Evolutionary conservation across 495 filamentous ascomycete species (phyloP), one percentile per base, ranked within the genome.

Genomic region (Trichoderma erinaceum): DNA sequence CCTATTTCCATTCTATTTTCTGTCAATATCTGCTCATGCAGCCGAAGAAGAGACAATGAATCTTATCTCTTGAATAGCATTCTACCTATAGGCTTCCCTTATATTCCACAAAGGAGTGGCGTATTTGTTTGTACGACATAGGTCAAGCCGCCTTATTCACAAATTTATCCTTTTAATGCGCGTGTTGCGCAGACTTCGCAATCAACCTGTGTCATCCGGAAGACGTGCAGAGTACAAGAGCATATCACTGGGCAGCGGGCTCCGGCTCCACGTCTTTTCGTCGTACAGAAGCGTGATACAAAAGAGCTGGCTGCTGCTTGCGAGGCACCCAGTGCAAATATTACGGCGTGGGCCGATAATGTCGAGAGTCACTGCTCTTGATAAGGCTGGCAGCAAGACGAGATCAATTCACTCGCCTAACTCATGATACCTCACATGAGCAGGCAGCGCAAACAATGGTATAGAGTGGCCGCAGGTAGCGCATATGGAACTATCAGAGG

Each of bases 391-490:
- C 18, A 16, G 21, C 50, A 4, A 10, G 50, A 25, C 78, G 76
- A 74, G 70, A 18, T 66, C 64, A 7, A 75, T 18, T 75, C 50
- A 77, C 29, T 80, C 73, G 13, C 73, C 78, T 66, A 83, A 69
- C 32, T 70, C 72, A 78, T 96, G 92, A 71, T 87, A 96, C 65
- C 89, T 79, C 69, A 83, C 77, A 76, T 96, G 92, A 4, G 92
- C 92, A 23, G 81, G 70, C 73, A 88, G 82, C 8, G 92, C 92
- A 77, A 93, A 95, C 15, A 78, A 69, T 0, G 92, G 92, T 67
- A 95, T 87, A 6, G 77, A 70, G 18, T 84, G 83, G 13, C 86
- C 88, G 74, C 92, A 95, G 7, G 76, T 69, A 0, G 71, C 70
- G 74, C 91, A 94, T 10, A 71, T 73, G 16, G 77, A 69, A 58